Evolutionary conservation across 148 eudicot genomes (phyloP).

Genomic region (Camellia sinensis): DNA sequence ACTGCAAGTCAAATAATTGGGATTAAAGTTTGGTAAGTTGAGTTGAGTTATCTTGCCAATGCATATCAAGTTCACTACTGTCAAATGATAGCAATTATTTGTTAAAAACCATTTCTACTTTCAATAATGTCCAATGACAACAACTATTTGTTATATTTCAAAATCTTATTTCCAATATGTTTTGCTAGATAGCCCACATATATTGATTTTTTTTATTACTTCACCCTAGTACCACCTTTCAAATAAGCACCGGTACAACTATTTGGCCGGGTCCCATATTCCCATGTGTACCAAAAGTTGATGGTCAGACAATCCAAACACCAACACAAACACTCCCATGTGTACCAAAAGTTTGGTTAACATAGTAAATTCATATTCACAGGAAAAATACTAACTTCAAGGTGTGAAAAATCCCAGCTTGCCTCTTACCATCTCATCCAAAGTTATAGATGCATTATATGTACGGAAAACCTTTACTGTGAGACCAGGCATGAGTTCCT

Average conservation of each 20-base stretch:
- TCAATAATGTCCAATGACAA: neutral
- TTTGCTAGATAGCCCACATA: too few species aligned
- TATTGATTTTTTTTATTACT: neutral
- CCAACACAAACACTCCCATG: neutral
- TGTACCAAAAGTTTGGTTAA: neutral
- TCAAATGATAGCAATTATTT: too few species aligned
- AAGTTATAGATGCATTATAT: constrained; percentile 85
- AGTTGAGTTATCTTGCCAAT: neutral
- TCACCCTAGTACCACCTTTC: neutral
- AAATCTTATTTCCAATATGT: neutral
- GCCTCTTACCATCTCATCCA: constrained; percentile 82
- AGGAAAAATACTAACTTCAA: neutral
- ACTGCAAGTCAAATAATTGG: neutral
- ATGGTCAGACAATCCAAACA: constrained; percentile 3
- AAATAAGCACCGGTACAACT: neutral
- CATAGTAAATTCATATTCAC: neutral
- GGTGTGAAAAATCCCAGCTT: neutral
- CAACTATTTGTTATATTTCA: neutral
- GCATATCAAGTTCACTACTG: too few species aligned
- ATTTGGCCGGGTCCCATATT: too few species aligned
- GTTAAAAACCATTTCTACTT: neutral
- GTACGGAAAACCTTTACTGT: constrained; percentile 99
- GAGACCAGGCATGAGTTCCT: constrained; percentile 98
- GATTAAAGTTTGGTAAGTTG: neutral
- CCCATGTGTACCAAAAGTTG: too few species aligned